Evolutionary conservation across 768 basidiomycete species (phyloP), one percentile per base, ranked within the genome.

Genomic region (Russula sp.): DNA sequence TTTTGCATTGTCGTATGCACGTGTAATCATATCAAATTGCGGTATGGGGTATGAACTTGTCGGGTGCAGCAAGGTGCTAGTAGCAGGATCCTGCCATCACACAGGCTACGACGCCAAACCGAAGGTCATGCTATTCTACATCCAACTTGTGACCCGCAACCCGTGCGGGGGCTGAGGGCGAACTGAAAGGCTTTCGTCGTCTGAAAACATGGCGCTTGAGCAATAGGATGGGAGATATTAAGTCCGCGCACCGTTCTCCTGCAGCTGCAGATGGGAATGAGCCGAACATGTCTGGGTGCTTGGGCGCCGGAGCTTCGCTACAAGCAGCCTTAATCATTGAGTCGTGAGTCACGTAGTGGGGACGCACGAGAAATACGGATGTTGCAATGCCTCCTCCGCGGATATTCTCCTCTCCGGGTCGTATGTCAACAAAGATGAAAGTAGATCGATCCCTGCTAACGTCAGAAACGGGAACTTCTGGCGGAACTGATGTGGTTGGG

Each of bases 261-360:
- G 95, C 96, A 25, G 97, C 97, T 29, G 89, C 84, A 41, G 92
- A 95, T 35, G 97, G 97, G 73, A 98, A 99, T 2, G 93, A 95
- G 1, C 90, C 83, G 75, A 99, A 98, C 61, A 98, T 76, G 70
- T 96, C 93, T 16, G 93, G 91, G 72, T 98, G 95, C 71, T 99
- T 98, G 0, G 97, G 97, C 41, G 91, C 75, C 0, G 97, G 97
- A 0, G 93, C 88, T 75, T 98, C 97, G 5, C 93, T 97, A 64
- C 7, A 47, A 36, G 34, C 7, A 29, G 59, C 53, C 11, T 39
- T 48, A 42, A 45, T 50, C 20, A 64, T 8, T 41, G n/a, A 20
- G 32, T 29, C 25, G 10, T 59, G 46, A 49, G 43, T 1, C 46
- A 9, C 22, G 41, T 13, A 7, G 35, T 29, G 34, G 46, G n/a